A percentile compares a stretch with the other conserved stretches of the same genome.
Evolutionary conservation across 768 basidiomycete genomes (phyloP).

Genomic region (Fomitopsis pulvina): DNA sequence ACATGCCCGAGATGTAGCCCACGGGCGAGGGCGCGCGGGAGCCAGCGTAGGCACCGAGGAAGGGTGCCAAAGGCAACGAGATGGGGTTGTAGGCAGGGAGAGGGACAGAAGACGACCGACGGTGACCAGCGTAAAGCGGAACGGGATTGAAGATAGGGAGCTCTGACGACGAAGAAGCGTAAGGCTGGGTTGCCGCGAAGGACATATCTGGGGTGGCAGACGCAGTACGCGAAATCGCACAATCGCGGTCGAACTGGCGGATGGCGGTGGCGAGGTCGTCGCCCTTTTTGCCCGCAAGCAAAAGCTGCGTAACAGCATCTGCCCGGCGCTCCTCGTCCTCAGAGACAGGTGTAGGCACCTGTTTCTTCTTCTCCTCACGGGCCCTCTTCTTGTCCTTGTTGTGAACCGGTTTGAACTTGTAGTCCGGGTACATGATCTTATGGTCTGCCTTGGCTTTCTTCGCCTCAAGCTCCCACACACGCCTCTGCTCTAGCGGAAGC

Average conservation of each 20-base stretch:
- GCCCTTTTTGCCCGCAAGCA: constrained; percentile 66
- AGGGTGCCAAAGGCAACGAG: constrained; percentile 36
- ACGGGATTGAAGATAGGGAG: constrained; percentile 5
- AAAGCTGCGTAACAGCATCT: constrained; percentile 54
- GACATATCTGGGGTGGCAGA: constrained; percentile 14
- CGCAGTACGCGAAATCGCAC: constrained; percentile 7
- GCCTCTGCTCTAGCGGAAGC: constrained; percentile 64
- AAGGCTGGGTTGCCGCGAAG: constrained; percentile 9
- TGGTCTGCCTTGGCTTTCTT: constrained; percentile 72
- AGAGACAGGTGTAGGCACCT: constrained; percentile 9
- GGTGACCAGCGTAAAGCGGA: constrained; percentile 29
- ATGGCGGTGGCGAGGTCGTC: constrained; percentile 59
- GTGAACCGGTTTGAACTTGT: constrained; percentile 38
- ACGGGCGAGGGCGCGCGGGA: constrained; percentile 42
- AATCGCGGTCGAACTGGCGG: constrained; percentile 39
- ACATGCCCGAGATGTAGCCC: constrained; percentile 35
- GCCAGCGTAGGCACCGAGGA: constrained; percentile 22
- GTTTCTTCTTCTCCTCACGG: constrained; percentile 24
- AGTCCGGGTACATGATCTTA: constrained; percentile 62
- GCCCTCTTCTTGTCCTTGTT: constrained; percentile 41
- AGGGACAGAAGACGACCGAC: constrained; percentile 60
- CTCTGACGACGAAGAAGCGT: constrained; percentile 5
- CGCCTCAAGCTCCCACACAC: constrained; percentile 65
- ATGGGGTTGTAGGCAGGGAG: constrained; percentile 42
- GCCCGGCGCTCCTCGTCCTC: constrained; percentile 26